Evolutionary conservation across 177 flowering plant species (phyloP).

Genomic region (Vitis hybrid): DNA sequence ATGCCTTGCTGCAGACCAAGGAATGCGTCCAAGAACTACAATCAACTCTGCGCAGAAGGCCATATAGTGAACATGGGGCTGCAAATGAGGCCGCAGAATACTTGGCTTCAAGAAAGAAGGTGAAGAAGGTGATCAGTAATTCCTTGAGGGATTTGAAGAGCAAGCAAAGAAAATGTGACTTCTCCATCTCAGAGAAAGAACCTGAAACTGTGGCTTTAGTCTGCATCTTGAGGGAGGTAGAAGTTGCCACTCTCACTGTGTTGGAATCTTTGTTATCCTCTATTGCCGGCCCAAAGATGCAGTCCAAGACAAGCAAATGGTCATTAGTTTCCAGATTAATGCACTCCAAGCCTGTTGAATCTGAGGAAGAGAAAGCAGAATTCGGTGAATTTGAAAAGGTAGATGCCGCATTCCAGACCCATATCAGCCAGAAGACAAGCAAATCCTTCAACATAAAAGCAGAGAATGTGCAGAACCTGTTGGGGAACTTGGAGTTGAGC

Average conservation of each 20-base stretch:
- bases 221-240: constrained; percentile 22
- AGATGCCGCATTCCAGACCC: constrained; percentile 10
- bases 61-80: not conserved
- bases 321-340: constrained; percentile 15
- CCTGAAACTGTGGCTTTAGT: constrained; percentile 8
- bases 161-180: not conserved
- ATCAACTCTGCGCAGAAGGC: constrained; percentile 9
- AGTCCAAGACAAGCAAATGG: constrained; percentile 14
- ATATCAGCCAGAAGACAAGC: constrained; percentile 4
- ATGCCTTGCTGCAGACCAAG: constrained; percentile 19
- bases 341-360: not conserved
- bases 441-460: not conserved
- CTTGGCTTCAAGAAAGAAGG: constrained; percentile 22
- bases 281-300: constrained; percentile 17
- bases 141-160: constrained; percentile 14
- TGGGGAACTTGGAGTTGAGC: constrained; percentile 22
- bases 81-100: constrained; percentile 8
- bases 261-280: constrained; percentile 25
- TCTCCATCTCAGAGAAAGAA: constrained; percentile 8
- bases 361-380: constrained; percentile 1
- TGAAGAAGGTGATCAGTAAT: constrained; percentile 26
- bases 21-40: constrained; percentile 19
- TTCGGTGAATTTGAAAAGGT: constrained; percentile 1
- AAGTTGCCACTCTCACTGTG: constrained; percentile 14
- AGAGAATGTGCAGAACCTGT: not conserved